Percentiles rank a stretch among this genome's conserved stretches.
Evolutionary conservation across 257 asterid species (phyloP).

Genomic region (Primulina eburnea): DNA sequence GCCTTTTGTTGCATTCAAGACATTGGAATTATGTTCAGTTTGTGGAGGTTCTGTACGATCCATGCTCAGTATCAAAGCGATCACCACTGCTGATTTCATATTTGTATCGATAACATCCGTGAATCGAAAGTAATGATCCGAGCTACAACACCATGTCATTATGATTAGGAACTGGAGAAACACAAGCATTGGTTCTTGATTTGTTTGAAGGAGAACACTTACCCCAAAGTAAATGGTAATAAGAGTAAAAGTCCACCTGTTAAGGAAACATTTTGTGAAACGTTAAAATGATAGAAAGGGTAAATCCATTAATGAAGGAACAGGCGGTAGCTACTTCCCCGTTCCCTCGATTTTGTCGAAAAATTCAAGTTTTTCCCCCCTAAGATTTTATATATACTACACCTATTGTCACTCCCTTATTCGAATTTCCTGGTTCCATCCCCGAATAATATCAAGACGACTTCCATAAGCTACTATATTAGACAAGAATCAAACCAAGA

Average conservation of each 20-base stretch:
- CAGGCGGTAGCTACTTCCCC: no score
- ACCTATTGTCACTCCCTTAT: neutral
- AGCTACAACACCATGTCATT: constrained; percentile 42
- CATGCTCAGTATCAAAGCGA: constrained; percentile 47
- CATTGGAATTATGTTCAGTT: constrained; percentile 19
- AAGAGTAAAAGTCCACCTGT: constrained; percentile 89
- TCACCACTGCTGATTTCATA: constrained; percentile 29
- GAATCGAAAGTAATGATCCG: constrained; percentile 76
- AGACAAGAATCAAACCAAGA: neutral
- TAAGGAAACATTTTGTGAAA: constrained; percentile 8
- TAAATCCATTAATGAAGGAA: neutral
- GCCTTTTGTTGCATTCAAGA: constrained; percentile 31
- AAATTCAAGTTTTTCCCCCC: neutral
- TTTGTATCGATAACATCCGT: constrained; percentile 54
- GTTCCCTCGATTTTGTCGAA: neutral
- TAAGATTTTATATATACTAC: no score
- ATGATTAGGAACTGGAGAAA: constrained; percentile 19
- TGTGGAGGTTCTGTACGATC: constrained; percentile 28
- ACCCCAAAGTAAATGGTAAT: constrained; percentile 87
- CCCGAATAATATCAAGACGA: neutral
- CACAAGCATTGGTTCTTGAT: neutral
- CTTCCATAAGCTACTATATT: neutral
- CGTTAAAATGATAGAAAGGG: neutral
- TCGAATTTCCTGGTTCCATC: neutral
- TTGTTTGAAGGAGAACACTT: constrained; percentile 24